Evolutionary conservation across 768 basidiomycete genomes (phyloP).

Genomic region (Udeniomyces megalosporus): DNA sequence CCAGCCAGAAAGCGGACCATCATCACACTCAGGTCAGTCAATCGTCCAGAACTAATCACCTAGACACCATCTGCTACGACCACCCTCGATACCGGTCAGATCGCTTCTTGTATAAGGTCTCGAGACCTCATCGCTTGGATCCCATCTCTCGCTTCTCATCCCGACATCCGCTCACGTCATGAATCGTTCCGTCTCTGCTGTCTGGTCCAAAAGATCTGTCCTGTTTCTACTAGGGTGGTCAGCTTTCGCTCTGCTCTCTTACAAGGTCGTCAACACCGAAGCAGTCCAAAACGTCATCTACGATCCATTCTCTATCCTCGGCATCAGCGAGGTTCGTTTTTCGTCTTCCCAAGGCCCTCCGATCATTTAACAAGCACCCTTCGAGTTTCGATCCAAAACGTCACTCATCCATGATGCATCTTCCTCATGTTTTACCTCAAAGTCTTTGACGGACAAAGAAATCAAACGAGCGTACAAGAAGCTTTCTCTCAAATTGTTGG

Average conservation of each 20-base stretch:
- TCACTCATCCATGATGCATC: too few species aligned
- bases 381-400: too few species aligned
- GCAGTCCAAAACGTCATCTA: conserved; percentile 53
- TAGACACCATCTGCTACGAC: too few species aligned
- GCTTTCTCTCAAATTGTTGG: conserved; percentile 70
- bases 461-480: conserved; percentile 93
- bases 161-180: too few species aligned
- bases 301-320: conserved; percentile 87
- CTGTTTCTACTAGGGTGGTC: conserved; percentile 59
- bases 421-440: not conserved
- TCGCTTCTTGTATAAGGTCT: too few species aligned
- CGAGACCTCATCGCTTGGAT: too few species aligned
- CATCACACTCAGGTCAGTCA: conserved; percentile 9
- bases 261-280: conserved; percentile 44
- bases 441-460: conserved; percentile 65
- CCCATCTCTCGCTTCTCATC: too few species aligned
- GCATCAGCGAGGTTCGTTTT: conserved; percentile 46
- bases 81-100: too few species aligned
- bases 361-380: not conserved
- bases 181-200: too few species aligned
- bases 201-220: conserved; percentile 36
- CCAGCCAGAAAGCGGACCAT: not conserved
- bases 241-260: conserved; percentile 48
- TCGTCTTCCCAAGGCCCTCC: not conserved
- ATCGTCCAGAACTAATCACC: too few species aligned